Conservation (phyloP, 805 yeast genomes). For the Metschnikowia shivogae region DNA sequence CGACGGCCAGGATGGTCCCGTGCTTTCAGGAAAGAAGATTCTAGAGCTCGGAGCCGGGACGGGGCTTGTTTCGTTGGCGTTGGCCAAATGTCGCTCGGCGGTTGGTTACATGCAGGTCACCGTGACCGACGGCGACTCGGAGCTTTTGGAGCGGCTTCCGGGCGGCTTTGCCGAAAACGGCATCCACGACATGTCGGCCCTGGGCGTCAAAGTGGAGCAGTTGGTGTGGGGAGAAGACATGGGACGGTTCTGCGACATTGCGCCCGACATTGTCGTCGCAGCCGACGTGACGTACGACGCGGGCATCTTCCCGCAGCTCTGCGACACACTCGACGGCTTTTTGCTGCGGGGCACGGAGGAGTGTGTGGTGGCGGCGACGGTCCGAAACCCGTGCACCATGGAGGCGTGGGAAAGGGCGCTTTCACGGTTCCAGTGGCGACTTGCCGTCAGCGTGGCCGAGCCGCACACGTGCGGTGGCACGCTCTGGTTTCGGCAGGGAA, state of each 20-base stretch:
- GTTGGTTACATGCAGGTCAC: constrained; percentile 26
- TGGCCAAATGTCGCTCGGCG: constrained; percentile 25
- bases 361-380: constrained; percentile 67
- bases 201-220: constrained; percentile 25
- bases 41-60: constrained; percentile 90
- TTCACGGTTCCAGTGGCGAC: constrained; percentile 10
- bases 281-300: constrained; percentile 89
- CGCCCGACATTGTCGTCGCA: constrained; percentile 56
- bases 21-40: constrained; percentile 29
- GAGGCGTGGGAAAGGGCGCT: constrained; percentile 28
- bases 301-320: constrained; percentile 51
- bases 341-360: constrained; percentile 23
- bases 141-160: constrained; percentile 45
- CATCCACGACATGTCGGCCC: constrained; percentile 6
- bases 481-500: constrained; percentile 16
- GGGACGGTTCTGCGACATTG: constrained; percentile 23
- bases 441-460: constrained; percentile 2
- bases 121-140: constrained; percentile 67
- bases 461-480: constrained; percentile 9
- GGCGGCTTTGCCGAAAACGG: constrained; percentile 46
- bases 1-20: constrained; percentile 1
- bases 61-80: constrained; percentile 64
- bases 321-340: constrained; percentile 43
- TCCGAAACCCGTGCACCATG: constrained; percentile 49
- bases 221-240: constrained; percentile 52